Evolutionary conservation across 305 asterid species (phyloP), one percentile per base, ranked within the genome.

Genomic region (Fraxinus floribunda): DNA sequence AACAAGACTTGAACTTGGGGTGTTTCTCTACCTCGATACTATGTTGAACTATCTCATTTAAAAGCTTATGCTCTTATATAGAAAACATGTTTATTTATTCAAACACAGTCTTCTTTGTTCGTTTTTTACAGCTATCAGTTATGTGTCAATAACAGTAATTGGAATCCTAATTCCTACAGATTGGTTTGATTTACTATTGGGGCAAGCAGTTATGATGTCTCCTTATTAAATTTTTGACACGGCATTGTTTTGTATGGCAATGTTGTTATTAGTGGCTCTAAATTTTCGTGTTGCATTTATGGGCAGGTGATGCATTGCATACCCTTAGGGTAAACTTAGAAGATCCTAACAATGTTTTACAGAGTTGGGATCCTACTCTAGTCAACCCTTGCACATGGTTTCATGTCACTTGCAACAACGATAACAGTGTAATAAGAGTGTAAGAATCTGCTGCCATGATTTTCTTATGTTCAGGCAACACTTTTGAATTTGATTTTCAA

Each of bases 361-460:
- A 95, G 83, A 95, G 99, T 90, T 95, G 99, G 99, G 99, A 95
- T 83, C 98, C 99, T 13, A 94, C 99, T 57, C 98, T 95, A 78
- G 99, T 95, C 87, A 95, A 95, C 84, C 99, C 99, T 35, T 95
- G 99, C 87, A 94, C 99, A 80, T 95, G 99, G 99, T 95, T 95
- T 83, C 99, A 95, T 83, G 99, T 95, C 79, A 95, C 99, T 78
- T 95, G 99, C 92, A 93, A 95, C 91, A 94, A 93, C 35, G 99
- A 94, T 80, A 95, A 95, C 90, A 94, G 98, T 79, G 99, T 95
- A 35, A 94, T 95, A 82, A 84, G 99, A 92, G 99, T 95, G 99
- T 95, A 90, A 89, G 97, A 62, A 83, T 78, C 79, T 24, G 35
- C 39, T 73, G 46, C 73, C 29, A 16, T 78, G 75, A n/a, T 46